phyloP scores from a whole-genome alignment of 23 red algal genomes.

The Gracilaria caudata region DNA sequence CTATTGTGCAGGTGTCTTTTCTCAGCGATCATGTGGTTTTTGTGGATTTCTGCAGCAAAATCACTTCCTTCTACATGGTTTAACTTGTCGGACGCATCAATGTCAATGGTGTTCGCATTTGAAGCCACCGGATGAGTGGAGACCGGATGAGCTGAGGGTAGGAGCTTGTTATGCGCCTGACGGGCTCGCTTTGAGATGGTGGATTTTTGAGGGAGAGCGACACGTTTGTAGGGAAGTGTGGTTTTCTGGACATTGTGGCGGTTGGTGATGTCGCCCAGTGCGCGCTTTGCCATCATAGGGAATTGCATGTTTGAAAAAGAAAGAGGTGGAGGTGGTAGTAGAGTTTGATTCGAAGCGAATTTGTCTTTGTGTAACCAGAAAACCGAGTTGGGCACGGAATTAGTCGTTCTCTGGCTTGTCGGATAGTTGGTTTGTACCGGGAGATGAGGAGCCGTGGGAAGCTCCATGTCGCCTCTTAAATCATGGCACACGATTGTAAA shows the following conservation, averaged over 20 bases:
- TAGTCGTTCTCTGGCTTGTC: too few species aligned
- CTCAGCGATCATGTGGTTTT: background rate
- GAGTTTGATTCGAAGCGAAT: too few species aligned
- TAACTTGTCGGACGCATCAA: slow-evolving; percentile 2
- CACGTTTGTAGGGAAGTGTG: background rate
- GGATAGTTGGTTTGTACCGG: too few species aligned
- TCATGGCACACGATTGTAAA: too few species aligned
- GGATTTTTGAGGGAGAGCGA: background rate
- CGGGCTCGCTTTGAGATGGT: background rate
- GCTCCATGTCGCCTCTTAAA: background rate
- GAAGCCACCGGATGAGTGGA: background rate
- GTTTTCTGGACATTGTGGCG: background rate
- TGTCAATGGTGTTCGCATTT: background rate
- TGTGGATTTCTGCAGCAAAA: slow-evolving; percentile 1
- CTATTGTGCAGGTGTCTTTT: background rate
- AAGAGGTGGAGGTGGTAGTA: background rate
- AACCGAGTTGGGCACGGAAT: background rate
- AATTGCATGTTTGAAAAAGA: background rate
- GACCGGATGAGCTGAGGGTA: background rate
- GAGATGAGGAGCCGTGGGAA: too few species aligned
- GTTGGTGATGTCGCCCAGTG: background rate
- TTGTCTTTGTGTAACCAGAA: background rate
- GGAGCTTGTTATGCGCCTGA: background rate
- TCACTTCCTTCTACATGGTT: slow-evolving; percentile 22
- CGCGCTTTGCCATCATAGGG: background rate